Base-by-base conservation (phyloP, 140 eudicot species). In the Erigeron philadelphicus region DNA sequence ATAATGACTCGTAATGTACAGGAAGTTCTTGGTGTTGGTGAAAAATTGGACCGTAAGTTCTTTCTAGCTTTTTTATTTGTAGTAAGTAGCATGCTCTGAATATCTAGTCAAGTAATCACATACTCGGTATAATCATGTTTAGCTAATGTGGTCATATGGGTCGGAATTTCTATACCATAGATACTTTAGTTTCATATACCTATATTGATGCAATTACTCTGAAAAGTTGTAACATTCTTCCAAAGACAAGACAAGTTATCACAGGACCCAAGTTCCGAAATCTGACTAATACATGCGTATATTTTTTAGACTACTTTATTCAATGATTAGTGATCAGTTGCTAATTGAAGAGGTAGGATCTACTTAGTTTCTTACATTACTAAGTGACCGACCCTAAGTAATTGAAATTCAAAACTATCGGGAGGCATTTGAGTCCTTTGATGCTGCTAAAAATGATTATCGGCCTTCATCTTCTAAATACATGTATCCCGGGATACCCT, bases 21-120 rank as follows among this genome's bases (percentile, higher is more conserved):
- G 75, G 98, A 93, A 84, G 98, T 93, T 71, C 96, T 93, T 71
- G 98, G 98, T 66, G 97, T 93, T 75, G 98, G 98, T 80, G 98
- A 93, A 89, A 93, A 93, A 78, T 82, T 93, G 84, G 98, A 93
- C 76, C 96, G 96, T 93, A 85, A 87, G 97, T 81, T 59, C 10
- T 60, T 58, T 60, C 25, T 17, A 6, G 7, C 11, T 13, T 65
- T 0, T 65, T 21, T 44, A 18, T 19, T 46, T 11, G 4, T 65
- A 44, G 52, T 21, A 57, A 44, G 52, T 21, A 57, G 63, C 40
- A 19, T 19, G 63, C 63, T 57, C 21, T 57, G 40, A 19, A 57
- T 57, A 57, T 9, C 40, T 21, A 1, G 57, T 56, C 12, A 10
- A 56, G 5, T 11, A 7, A 31, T 23, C 25, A 31, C 9, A 52